Evolutionary conservation across 106 monocot genomes (phyloP).

Genomic region (Triglochin maritima): DNA sequence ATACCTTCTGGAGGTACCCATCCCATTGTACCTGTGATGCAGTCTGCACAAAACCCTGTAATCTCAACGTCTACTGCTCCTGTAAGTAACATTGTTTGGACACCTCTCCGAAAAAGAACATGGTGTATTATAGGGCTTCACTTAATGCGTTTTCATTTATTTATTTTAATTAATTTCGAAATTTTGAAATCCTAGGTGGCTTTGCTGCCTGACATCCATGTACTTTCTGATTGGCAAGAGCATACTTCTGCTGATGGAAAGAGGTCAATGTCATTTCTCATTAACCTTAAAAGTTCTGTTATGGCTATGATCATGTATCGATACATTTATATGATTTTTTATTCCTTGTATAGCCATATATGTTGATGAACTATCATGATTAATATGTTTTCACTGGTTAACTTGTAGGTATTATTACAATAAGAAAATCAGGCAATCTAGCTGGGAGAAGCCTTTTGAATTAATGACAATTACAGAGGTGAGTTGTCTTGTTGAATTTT

Average conservation of each 20-base stretch:
- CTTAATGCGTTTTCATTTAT: not conserved
- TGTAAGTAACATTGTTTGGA: constrained; percentile 1
- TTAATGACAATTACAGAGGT: constrained; percentile 92
- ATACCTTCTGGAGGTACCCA: constrained; percentile 27
- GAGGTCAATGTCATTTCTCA: constrained; percentile 27
- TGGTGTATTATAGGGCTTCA: not conserved
- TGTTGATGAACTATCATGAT: too few species aligned
- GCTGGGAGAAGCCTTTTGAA: constrained; percentile 94
- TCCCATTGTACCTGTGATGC: constrained; percentile 29
- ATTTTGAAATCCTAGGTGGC: not conserved
- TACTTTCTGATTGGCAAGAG: constrained; percentile 89
- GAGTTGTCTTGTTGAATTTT: constrained; percentile 13
- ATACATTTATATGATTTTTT: not conserved
- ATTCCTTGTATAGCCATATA: not conserved
- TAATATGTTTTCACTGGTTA: not conserved
- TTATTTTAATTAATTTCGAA: not conserved
- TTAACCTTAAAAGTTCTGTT: not conserved
- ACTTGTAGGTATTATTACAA: constrained; percentile 83
- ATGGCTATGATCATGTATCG: not conserved
- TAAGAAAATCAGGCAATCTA: constrained; percentile 85
- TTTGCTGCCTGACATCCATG: constrained; percentile 21
- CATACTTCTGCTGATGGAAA: constrained; percentile 86
- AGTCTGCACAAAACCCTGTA: constrained; percentile 22
- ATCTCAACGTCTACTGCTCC: constrained; percentile 2
- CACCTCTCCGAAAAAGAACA: not conserved